These are phyloP conservation scores for Lathyrus aphaca DNA, from an alignment of 306 rosid species.

Conservation along the genomic window DNA sequence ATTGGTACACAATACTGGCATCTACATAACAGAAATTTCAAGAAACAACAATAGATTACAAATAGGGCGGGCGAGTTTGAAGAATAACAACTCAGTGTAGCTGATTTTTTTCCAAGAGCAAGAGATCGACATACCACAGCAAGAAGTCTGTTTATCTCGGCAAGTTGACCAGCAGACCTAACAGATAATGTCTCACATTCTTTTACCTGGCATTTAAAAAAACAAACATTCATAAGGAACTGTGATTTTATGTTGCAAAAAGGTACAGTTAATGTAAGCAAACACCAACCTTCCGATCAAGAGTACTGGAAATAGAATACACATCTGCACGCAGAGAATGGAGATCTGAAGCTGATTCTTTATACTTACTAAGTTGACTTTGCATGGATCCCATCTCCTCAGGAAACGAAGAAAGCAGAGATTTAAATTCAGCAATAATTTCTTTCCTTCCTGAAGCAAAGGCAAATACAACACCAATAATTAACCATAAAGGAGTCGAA, in stretches of 20 bases:
- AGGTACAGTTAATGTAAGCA: slow-evolving; percentile 18
- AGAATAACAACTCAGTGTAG: neutral
- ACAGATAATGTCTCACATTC: slow-evolving; percentile 64
- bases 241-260: slow-evolving; percentile 31
- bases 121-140: slow-evolving; percentile 58
- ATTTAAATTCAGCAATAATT: slow-evolving; percentile 77
- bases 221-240: slow-evolving; percentile 29
- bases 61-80: slow-evolving; percentile 1
- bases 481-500: slow-evolving; percentile 8
- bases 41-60: slow-evolving; percentile 18
- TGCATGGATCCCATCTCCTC: slow-evolving; percentile 93
- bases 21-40: slow-evolving; percentile 1
- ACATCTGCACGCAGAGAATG: slow-evolving; percentile 86
- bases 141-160: slow-evolving; percentile 69
- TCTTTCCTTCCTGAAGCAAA: slow-evolving; percentile 82
- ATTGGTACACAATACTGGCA: neutral
- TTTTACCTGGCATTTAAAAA: slow-evolving; percentile 57
- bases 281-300: slow-evolving; percentile 82
- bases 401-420: slow-evolving; percentile 91
- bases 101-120: neutral
- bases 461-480: slow-evolving; percentile 40
- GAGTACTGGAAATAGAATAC: slow-evolving; percentile 71
- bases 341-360: slow-evolving; percentile 85
- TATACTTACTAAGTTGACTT: slow-evolving; percentile 69
- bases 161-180: slow-evolving; percentile 61